Base-by-base conservation (phyloP, 306 rosid genomes). In the Cercis canadensis region DNA sequence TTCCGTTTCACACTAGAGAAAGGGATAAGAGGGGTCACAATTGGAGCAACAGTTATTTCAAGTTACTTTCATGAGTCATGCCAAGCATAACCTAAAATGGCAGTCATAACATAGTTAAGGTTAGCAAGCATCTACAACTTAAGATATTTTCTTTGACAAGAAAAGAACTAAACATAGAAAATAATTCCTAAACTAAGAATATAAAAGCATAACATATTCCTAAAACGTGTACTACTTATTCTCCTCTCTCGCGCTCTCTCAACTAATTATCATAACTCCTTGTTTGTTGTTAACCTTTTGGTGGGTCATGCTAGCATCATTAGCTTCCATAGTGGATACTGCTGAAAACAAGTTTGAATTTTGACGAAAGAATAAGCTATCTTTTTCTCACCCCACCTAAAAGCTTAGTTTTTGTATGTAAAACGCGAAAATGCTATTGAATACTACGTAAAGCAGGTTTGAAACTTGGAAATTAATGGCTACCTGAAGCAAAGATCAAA, bases 391-490 rank as follows among this genome's bases (percentile, higher is more conserved):
- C 53, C 18, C 66, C 32, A 41, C 46, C 40, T 41, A 54, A 44
- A 67, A 68, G 49, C 33, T 3, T 62, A 4, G 13, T 11, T 39
- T 43, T 8, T 29, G 18, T 14, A 2, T 6, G 16, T 1, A 56
- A 36, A 12, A 24, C 16, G n/a, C 13, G 11, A 19, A 49, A 4
- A 57, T 39, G 21, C 5, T n/a, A 1, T 16, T 44, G 5, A 18
- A 52, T 39, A 4, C 7, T 17, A 0, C 19, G 21, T 37, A 52
- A 9, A 36, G 11, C 8, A 14, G 13, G 29, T 13, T 6, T 37
- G 52, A 67, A 67, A 21, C 52, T 10, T 37, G 62, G 39, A 66
- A 75, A n/a, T n/a, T n/a, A n/a, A 75, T 70, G 14, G 33, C 17
- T 1, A 46, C 45, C 18, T 5, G 11, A 57, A 57, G 37, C 1